Percentiles rank a stretch among this genome's conserved stretches.
Conservation (phyloP, 1,139 yeast genomes). For the Yamadazyma spencermartinsiae region DNA sequence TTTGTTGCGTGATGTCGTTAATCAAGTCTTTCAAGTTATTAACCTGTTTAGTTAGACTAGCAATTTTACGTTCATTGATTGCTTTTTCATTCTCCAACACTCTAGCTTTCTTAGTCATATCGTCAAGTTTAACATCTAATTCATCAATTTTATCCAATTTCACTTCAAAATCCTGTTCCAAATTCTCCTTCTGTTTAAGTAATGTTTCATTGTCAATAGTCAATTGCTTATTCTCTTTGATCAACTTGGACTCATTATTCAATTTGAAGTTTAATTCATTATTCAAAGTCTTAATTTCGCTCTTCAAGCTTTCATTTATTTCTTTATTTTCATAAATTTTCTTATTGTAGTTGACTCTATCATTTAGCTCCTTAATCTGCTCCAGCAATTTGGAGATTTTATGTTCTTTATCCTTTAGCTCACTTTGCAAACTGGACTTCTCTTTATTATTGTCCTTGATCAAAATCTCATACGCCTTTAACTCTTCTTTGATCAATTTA, state of each 20-base stretch:
- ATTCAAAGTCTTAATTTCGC: constrained; percentile 60
- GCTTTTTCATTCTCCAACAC: constrained; percentile 45
- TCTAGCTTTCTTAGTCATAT: constrained; percentile 49
- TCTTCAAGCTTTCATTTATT: constrained; percentile 45
- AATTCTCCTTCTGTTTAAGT: constrained; percentile 44
- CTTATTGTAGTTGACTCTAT: constrained; percentile 56
- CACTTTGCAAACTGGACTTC: constrained; percentile 56
- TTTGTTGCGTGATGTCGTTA: constrained; percentile 48
- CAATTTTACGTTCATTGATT: constrained; percentile 47
- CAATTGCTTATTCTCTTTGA: constrained; percentile 62
- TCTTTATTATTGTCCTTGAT: constrained; percentile 58
- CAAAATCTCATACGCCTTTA: constrained; percentile 56
- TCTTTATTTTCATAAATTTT: constrained; percentile 48
- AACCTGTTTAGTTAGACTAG: constrained; percentile 51
- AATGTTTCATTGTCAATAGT: constrained; percentile 63
- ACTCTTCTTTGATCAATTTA: constrained; percentile 57
- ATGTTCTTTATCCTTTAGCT: constrained; percentile 57
- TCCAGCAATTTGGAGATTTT: constrained; percentile 55
- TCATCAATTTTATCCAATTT: constrained; percentile 53
- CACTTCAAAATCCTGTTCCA: constrained; percentile 54
- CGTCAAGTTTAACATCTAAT: constrained; percentile 43
- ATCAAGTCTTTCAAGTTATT: constrained; percentile 52
- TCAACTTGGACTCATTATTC: constrained; percentile 63
- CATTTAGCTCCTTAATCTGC: constrained; percentile 40
- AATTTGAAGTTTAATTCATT: constrained; percentile 57